Base-by-base conservation (phyloP, 208 protist species). In the Dictyostelium gargantuum region DNA sequence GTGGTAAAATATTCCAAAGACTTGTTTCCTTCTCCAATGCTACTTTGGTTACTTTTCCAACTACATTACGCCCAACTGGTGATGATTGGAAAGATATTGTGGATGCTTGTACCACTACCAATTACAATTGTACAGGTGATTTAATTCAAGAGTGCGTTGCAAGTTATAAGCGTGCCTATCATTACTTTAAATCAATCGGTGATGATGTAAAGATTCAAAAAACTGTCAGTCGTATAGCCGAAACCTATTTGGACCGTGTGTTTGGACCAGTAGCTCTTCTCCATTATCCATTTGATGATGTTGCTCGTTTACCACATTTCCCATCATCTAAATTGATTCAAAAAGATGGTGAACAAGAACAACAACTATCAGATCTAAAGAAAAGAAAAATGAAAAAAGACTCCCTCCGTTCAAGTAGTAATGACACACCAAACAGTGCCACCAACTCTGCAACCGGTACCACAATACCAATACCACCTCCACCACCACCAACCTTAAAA, bases 181-280 rank as follows among this genome's bases (percentile, higher is more conserved):
- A 77, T 29, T 92, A 92, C 48, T 92, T 77, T 23, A 92, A 92
- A 63, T 80, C 77, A 0, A 92, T 92, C 76, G 76, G 86, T 48
- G 77, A 92, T 32, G 86, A 92, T 63, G 77, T 92, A 11, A 68
- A 76, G 5, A 92, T 92, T 50, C 75, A 80, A 75, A 92, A 92
- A 68, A 77, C 76, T 19, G 86, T 92, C 0, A 48, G 19, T 26
- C 26, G 86, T 48, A 92, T 92, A 26, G 75, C 77, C 4, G 75
- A 92, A 35, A 63, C 38, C 35, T 92, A 92, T 29, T 38, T 92
- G 4, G 86, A 92, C 35, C 72, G 86, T 81, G 61, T 92, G 2
- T 92, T 92, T 76, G 75, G 76, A 42, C 86, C 86, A 42, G 75
- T 84, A 17, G 76, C 76, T 6, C 52, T 92, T 0, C n/a, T 92